Base-by-base conservation (phyloP, 805 yeast genomes). In the Candida yuanshanica region DNA sequence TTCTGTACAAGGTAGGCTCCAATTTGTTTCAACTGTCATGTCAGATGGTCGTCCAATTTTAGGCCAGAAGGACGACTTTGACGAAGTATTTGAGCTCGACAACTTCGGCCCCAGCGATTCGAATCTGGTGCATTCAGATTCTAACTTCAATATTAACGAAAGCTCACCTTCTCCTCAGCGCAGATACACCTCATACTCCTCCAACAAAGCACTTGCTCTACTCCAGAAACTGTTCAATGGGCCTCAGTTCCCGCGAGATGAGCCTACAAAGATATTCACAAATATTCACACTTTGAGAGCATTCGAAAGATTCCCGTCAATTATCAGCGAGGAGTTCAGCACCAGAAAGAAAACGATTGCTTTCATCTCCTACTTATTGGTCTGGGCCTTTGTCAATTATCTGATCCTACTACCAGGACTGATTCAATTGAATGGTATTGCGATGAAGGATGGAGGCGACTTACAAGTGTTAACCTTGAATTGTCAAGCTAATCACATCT, bases 401-500 rank as follows among this genome's bases (percentile, higher is more conserved):
- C 7, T 18, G 5, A 31, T 45, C 3, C 21, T 45, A 8, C 20
- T 26, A 2, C 41, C 48, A 2, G n/a, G 20, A 10, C n/a, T 45
- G 4, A 33, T 24, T 7, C 14, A 27, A 12, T 44, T 45, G 13
- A 32, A 42, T 2, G 18, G 13, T 3, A 23, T 35, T 4, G n/a
- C 13, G 5, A 20, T 37, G 16, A 34, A 20, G 8, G 21, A 42
- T n/a, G 47, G 35, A 13, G 24, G 32, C 4, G 44, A 41, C 4
- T 13, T 37, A 5, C 48, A 48, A n/a, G 48, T 54, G 8, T 20
- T 51, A 6, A 41, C 78, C 5, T 51, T 81, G 20, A 66, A 80
- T 0, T 80, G 87, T 50, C 59, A 68, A 4, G 64, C 59, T 13
- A 71, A 68, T 32, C 49, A 57, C 17, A 59, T 61, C 29, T 66